Evolutionary conservation across 176 grass and related monocot genomes (phyloP).

Genomic region (Musa troglodytarum): DNA sequence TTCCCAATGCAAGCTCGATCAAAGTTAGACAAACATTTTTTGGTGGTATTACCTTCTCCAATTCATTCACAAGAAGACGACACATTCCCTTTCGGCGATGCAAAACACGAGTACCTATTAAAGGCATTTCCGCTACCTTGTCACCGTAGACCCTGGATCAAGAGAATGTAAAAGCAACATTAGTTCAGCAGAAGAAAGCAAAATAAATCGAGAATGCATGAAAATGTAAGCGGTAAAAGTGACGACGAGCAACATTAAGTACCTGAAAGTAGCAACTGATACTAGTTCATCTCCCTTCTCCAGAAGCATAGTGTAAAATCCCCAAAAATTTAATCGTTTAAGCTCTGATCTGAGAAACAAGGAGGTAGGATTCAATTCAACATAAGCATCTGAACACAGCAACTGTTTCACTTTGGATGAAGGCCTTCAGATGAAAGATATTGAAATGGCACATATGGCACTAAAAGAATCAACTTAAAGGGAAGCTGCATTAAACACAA

Average conservation of each 20-base stretch:
- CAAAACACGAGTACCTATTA: slow-evolving; percentile 43
- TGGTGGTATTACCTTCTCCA: slow-evolving; percentile 49
- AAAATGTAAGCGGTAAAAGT: background rate
- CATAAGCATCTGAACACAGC: background rate
- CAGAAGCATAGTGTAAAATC: slow-evolving; percentile 64
- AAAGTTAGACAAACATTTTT: slow-evolving; percentile 20
- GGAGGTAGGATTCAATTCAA: slow-evolving; percentile 10
- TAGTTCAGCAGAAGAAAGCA: slow-evolving; percentile 10
- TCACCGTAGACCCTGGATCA: slow-evolving; percentile 53
- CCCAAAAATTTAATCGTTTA: slow-evolving; percentile 60
- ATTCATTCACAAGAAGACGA: slow-evolving; percentile 40
- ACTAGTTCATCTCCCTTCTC: slow-evolving; percentile 56
- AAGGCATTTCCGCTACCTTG: slow-evolving; percentile 66
- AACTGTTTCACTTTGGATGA: background rate
- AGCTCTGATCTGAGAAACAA: slow-evolving; percentile 45
- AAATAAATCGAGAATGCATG: slow-evolving; percentile 3
- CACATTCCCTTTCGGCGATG: slow-evolving; percentile 56
- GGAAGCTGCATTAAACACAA: too few species aligned
- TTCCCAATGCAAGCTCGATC: background rate
- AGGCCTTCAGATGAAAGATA: background rate
- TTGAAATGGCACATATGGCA: too few species aligned
- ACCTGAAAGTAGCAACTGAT: slow-evolving; percentile 66
- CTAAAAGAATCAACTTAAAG: too few species aligned
- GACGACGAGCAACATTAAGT: slow-evolving; percentile 9
- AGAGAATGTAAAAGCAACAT: slow-evolving; percentile 19